Conservation (phyloP, 768 basidiomycete genomes). For the Lentinus tigrinus region DNA sequence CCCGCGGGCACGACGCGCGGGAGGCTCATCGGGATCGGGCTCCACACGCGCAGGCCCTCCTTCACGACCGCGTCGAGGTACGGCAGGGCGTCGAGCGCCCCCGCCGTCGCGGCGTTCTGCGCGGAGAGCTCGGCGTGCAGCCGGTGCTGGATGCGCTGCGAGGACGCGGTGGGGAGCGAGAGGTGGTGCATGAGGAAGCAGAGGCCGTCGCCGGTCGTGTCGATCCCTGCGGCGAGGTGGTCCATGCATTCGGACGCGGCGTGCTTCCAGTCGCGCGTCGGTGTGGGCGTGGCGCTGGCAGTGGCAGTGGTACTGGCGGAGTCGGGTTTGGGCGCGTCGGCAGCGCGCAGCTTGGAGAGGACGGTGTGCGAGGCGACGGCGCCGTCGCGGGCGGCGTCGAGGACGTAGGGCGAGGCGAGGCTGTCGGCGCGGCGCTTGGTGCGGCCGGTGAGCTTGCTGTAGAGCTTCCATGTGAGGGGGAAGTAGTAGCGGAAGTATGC, state of each 20-base stretch:
- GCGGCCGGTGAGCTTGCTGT: background rate
- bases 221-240: constrained; percentile 22
- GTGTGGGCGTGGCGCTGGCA: background rate
- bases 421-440: background rate
- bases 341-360: constrained; percentile 17
- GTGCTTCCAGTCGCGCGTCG: background rate
- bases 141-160: constrained; percentile 9
- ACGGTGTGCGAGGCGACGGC: constrained; percentile 19
- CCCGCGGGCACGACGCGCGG: constrained; percentile 85
- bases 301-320: background rate
- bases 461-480: constrained; percentile 1
- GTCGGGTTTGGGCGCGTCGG: background rate
- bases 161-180: constrained; percentile 17
- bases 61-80: constrained; percentile 92
- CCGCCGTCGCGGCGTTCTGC: constrained; percentile 66
- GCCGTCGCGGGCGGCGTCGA: constrained; percentile 5
- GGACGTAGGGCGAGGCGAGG: constrained; percentile 13
- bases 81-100: constrained; percentile 86
- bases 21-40: constrained; percentile 92
- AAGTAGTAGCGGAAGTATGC: constrained; percentile 17
- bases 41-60: constrained; percentile 87
- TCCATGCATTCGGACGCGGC: constrained; percentile 25
- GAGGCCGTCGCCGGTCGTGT: constrained; percentile 25
- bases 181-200: constrained; percentile 25
- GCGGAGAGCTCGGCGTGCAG: constrained; percentile 34